Evolutionary conservation across 495 filamentous ascomycete species (phyloP).

Genomic region (Cairneyella variabilis): DNA sequence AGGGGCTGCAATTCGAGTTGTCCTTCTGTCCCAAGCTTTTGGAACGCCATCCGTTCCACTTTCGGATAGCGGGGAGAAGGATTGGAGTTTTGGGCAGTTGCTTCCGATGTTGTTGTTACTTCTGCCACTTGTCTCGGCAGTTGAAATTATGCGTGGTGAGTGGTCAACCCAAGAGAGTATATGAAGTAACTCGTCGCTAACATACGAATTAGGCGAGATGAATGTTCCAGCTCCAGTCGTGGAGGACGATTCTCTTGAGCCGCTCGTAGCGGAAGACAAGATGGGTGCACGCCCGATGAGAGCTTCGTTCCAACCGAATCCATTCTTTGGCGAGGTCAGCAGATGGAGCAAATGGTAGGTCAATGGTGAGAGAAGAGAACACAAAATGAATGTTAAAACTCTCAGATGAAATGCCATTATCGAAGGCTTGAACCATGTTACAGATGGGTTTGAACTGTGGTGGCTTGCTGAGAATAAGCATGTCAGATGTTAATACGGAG

Average conservation of each 20-base stretch:
- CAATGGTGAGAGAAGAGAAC: background rate
- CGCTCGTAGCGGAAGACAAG: slow-evolving; percentile 16
- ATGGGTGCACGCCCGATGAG: background rate
- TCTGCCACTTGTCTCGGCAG: slow-evolving; percentile 46
- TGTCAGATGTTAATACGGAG: too few species aligned
- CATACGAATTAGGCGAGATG: slow-evolving; percentile 30
- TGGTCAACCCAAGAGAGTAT: background rate
- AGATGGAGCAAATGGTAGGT: background rate
- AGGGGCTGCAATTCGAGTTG: slow-evolving; percentile 44
- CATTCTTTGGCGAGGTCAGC: slow-evolving; percentile 23
- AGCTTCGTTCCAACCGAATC: slow-evolving; percentile 34
- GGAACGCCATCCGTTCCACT: slow-evolving; percentile 37
- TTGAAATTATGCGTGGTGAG: slow-evolving; percentile 50
- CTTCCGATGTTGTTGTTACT: slow-evolving; percentile 48
- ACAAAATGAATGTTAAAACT: too few species aligned
- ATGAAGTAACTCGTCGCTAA: background rate
- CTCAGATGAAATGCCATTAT: too few species aligned
- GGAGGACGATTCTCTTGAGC: slow-evolving; percentile 25
- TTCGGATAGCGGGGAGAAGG: slow-evolving; percentile 44
- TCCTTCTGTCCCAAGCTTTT: slow-evolving; percentile 50
- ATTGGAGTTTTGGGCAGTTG: slow-evolving; percentile 56
- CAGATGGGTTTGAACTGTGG: too few species aligned
- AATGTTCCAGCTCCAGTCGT: slow-evolving; percentile 36
- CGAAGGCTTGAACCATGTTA: too few species aligned
- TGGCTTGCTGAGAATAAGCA: too few species aligned